Evolutionary conservation across 2,329 filamentous ascomycete species (phyloP).

Genomic region (Sclerotinia sclerotiorum): DNA sequence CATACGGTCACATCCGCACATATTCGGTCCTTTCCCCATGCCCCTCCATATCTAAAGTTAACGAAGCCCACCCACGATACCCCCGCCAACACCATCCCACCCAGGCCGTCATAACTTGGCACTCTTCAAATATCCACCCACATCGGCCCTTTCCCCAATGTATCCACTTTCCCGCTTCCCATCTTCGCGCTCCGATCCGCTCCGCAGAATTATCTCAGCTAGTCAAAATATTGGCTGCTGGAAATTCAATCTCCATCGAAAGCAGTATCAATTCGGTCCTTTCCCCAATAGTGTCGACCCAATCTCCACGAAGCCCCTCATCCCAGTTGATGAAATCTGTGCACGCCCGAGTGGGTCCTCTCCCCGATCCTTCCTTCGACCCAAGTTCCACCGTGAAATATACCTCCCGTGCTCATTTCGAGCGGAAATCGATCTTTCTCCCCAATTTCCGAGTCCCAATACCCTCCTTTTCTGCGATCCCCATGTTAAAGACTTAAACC

Average conservation of each 20-base stretch:
- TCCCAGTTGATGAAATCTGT: neutral
- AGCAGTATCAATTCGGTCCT: neutral
- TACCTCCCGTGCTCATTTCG: neutral
- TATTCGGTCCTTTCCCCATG: conserved; percentile 17
- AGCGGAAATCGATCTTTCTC: neutral
- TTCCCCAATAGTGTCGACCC: neutral
- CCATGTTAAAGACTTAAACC: neutral
- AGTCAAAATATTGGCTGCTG: neutral
- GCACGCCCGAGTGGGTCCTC: conserved; percentile 6
- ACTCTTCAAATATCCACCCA: neutral
- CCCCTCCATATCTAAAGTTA: neutral
- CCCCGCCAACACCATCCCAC: neutral
- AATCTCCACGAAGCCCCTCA: neutral
- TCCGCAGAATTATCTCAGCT: neutral
- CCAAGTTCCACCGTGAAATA: neutral
- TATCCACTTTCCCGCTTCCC: neutral
- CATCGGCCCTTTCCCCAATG: neutral
- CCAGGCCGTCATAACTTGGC: neutral
- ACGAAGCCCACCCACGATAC: neutral
- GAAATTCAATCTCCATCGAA: neutral
- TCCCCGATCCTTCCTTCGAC: neutral
- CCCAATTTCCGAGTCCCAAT: neutral
- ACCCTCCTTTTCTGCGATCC: neutral
- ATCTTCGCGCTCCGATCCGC: neutral
- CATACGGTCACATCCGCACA: neutral